A percentile compares a stretch with the other conserved stretches of the same genome.
phyloP scores from a whole-genome alignment of 345 rosid species.

The Abelmoschus esculentus region DNA sequence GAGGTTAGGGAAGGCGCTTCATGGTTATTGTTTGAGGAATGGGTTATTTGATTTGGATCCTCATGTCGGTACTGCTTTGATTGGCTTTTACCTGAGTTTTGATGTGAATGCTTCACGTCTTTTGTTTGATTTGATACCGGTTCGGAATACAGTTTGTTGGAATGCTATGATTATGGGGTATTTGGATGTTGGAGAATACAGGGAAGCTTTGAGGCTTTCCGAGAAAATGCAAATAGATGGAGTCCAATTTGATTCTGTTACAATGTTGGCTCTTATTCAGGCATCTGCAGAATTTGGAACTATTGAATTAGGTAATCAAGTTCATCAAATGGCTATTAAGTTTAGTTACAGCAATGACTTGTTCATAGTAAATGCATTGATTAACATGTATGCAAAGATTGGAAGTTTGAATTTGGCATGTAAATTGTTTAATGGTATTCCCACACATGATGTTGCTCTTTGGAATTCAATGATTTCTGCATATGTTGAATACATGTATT shows the following conservation, averaged over 20 bases:
- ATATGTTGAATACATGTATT: constrained; percentile 18
- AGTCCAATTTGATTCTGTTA: constrained; percentile 32
- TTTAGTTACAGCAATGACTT: neutral
- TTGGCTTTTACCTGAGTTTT: constrained; percentile 34
- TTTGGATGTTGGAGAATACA: constrained; percentile 26
- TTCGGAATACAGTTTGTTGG: constrained; percentile 28
- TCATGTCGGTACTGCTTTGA: constrained; percentile 37
- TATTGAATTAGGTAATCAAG: constrained; percentile 21
- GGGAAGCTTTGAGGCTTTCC: constrained; percentile 29
- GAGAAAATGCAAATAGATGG: constrained; percentile 24
- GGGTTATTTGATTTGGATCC: constrained; percentile 28
- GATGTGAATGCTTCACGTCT: constrained; percentile 5
- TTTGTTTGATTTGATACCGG: constrained; percentile 22
- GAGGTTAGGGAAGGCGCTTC: constrained; percentile 32
- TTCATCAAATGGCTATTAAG: constrained; percentile 6
- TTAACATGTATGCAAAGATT: constrained; percentile 5
- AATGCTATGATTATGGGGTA: constrained; percentile 46
- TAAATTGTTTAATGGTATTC: constrained; percentile 18
- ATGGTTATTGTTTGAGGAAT: constrained; percentile 31
- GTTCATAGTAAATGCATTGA: neutral
- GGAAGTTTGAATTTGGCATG: constrained; percentile 25
- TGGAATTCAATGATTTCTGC: constrained; percentile 51
- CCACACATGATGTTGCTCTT: constrained; percentile 30
- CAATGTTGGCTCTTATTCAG: constrained; percentile 30
- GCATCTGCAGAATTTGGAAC: constrained; percentile 29